Evolutionary conservation across 441 rosid genomes (phyloP).

Genomic region (Flueggea neowawraea): DNA sequence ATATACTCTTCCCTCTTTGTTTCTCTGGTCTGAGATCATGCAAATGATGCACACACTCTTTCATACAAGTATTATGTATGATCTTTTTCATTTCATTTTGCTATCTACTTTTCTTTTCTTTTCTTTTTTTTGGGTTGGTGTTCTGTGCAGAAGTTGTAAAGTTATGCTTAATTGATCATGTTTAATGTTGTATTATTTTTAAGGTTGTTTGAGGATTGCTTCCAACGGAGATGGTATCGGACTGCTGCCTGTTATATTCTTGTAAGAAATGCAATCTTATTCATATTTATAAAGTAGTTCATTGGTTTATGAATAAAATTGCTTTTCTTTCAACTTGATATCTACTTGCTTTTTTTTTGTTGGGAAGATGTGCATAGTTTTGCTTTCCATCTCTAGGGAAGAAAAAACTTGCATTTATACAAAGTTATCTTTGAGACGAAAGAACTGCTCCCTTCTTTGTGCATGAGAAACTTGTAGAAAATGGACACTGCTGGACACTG

Average conservation of each 20-base stretch:
- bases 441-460: not conserved
- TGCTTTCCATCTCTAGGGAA: not conserved
- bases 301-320: not conserved
- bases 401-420: not conserved
- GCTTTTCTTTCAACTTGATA: not conserved
- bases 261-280: slow-evolving; percentile 42
- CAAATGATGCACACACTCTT: no score
- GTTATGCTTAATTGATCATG: slow-evolving; percentile 6
- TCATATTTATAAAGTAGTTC: slow-evolving; percentile 6
- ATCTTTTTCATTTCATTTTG: not conserved
- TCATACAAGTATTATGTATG: no score
- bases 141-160: no score
- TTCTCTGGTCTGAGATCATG: no score
- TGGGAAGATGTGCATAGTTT: no score
- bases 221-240: slow-evolving; percentile 98
- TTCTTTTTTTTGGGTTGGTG: no score
- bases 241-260: slow-evolving; percentile 99
- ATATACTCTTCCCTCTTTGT: no score
- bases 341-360: no score
- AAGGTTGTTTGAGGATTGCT: slow-evolving; percentile 98
- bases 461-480: not conserved
- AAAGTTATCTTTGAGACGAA: not conserved
- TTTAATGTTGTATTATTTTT: slow-evolving; percentile 17
- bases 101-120: no score
- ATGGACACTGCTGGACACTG: slow-evolving; percentile 5